Percentiles rank a stretch among this genome's conserved stretches.
Evolutionary conservation across 805 yeast species (phyloP).

Genomic region (Brettanomyces sp.): DNA sequence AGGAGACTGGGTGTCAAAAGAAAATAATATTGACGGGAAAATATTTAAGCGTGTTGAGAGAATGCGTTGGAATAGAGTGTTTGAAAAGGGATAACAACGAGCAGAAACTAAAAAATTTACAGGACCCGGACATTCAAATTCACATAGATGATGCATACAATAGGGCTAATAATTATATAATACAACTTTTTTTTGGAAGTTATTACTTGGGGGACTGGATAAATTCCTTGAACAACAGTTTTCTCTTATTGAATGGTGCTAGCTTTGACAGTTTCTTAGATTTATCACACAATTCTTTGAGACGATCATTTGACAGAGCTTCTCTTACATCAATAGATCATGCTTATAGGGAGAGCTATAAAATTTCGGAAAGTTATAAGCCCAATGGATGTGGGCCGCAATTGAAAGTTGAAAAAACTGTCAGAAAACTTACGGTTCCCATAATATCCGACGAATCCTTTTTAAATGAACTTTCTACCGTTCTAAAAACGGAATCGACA

Average conservation of each 20-base stretch:
- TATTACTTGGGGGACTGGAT: conserved; percentile 44
- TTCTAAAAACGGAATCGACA: conserved; percentile 43
- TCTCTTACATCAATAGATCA: conserved; percentile 26
- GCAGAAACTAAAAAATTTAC: conserved; percentile 14
- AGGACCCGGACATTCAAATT: conserved; percentile 33
- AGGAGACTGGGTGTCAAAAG: conserved; percentile 40
- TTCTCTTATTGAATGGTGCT: conserved; percentile 44
- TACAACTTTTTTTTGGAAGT: conserved; percentile 51
- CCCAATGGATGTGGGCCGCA: too few relatives aligned
- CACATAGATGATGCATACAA: conserved; percentile 52
- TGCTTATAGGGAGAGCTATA: conserved; percentile 15
- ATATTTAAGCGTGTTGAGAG: conserved; percentile 61
- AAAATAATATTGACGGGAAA: conserved; percentile 79
- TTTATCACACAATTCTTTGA: conserved; percentile 42
- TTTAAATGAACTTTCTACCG: conserved; percentile 31
- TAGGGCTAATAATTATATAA: conserved; percentile 55
- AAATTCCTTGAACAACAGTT: conserved; percentile 43
- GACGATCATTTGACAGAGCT: conserved; percentile 22
- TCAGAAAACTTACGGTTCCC: conserved; percentile 7
- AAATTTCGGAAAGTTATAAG: conserved; percentile 2
- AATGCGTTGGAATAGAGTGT: conserved; percentile 17
- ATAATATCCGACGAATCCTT: conserved; percentile 13
- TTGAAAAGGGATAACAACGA: not conserved
- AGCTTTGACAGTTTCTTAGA: conserved; percentile 45
- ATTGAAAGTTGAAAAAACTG: conserved; percentile 10